phyloP scores from a whole-genome alignment of 2,329 filamentous ascomycete genomes.

The Ilyonectria sp. region DNA sequence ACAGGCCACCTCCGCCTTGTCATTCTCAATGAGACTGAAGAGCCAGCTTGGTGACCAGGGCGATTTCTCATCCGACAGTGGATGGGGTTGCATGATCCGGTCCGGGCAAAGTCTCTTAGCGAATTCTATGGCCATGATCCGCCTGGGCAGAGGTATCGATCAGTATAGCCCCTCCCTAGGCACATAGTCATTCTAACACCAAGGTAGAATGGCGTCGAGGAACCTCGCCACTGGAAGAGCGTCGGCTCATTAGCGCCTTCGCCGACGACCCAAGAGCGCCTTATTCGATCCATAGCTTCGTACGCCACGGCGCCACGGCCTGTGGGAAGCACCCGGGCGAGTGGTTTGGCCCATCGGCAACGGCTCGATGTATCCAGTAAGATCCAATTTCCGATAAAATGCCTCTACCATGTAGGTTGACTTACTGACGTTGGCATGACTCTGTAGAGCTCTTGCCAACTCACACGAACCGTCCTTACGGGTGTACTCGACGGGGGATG shows the following conservation, averaged over 20 bases:
- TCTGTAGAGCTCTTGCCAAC: slow-evolving; percentile 79
- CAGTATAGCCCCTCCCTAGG: background rate
- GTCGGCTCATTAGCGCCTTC: slow-evolving; percentile 82
- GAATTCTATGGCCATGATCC: slow-evolving; percentile 82
- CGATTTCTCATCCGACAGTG: slow-evolving; percentile 93
- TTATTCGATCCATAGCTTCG: slow-evolving; percentile 96
- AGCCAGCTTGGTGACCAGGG: slow-evolving; percentile 83
- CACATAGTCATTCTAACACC: slow-evolving; percentile 25
- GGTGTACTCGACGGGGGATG: slow-evolving; percentile 92
- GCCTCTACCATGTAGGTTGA: slow-evolving; percentile 3
- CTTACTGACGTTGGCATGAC: background rate
- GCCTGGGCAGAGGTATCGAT: slow-evolving; percentile 81
- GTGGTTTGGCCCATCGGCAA: slow-evolving; percentile 99
- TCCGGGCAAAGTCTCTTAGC: slow-evolving; percentile 95
- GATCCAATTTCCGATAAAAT: slow-evolving; percentile 50
- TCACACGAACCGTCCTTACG: slow-evolving; percentile 75
- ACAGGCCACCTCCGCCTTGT: slow-evolving; percentile 79
- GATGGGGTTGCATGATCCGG: slow-evolving; percentile 99
- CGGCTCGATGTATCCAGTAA: slow-evolving; percentile 93
- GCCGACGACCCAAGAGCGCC: slow-evolving; percentile 89
- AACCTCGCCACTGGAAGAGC: slow-evolving; percentile 72
- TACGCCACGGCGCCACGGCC: slow-evolving; percentile 85
- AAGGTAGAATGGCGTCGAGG: slow-evolving; percentile 81
- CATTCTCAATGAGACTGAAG: slow-evolving; percentile 86
- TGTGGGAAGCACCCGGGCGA: slow-evolving; percentile 97